Conservation (phyloP, 768 basidiomycete species). For the Amanita exitialis region DNA sequence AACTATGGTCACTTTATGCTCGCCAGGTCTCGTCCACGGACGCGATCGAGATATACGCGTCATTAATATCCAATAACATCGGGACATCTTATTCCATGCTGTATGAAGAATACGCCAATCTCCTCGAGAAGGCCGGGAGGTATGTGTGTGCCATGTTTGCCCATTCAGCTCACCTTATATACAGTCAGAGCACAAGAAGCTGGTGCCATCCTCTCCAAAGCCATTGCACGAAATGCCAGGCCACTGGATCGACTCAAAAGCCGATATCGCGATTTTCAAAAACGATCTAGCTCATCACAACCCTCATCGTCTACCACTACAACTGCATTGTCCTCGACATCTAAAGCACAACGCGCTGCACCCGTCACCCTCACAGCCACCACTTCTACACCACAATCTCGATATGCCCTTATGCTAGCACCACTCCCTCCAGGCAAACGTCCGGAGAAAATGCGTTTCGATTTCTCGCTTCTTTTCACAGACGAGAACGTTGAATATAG, state of each 20-base stretch:
- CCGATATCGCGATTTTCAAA: conserved; percentile 72
- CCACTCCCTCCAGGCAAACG: conserved; percentile 61
- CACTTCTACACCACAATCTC: conserved; percentile 31
- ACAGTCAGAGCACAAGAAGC: conserved; percentile 59
- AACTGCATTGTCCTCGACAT: conserved; percentile 12
- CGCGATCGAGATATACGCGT: conserved; percentile 63
- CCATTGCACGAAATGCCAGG: conserved; percentile 72
- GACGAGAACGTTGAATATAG: conserved; percentile 75
- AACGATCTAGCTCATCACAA: conserved; percentile 34
- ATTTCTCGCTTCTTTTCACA: conserved; percentile 64
- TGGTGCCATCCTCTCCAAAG: conserved; percentile 70
- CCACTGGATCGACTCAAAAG: conserved; percentile 80
- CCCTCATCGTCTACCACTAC: conserved; percentile 21
- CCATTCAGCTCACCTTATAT: background rate
- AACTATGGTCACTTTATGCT: conserved; percentile 86
- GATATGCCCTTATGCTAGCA: conserved; percentile 67
- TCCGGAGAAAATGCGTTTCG: conserved; percentile 61
- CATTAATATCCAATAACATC: conserved; percentile 62
- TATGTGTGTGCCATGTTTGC: conserved; percentile 30
- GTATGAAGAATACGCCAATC: conserved; percentile 86
- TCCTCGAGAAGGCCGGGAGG: conserved; percentile 71
- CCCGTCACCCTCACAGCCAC: conserved; percentile 18
- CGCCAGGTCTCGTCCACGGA: conserved; percentile 64
- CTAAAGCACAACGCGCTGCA: conserved; percentile 12
- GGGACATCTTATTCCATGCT: conserved; percentile 69